Base-by-base conservation (phyloP, 345 rosid species). In the Pugionium cornutum region DNA sequence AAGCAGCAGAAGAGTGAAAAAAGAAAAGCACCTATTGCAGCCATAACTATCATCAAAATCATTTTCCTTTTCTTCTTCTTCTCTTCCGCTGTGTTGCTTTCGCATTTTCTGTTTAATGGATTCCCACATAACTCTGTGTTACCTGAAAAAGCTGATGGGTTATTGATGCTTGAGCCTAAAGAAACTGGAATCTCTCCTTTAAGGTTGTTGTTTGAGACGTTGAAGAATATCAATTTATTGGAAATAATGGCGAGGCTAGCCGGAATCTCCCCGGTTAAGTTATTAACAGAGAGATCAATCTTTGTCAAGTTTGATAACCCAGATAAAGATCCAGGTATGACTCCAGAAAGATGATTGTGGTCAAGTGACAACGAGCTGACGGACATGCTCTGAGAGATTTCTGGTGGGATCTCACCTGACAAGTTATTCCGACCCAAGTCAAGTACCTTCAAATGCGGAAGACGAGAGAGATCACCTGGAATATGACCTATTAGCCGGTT, bases 1-100 rank as follows among this genome's bases (percentile, higher is more conserved):
- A 85, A 86, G 74, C 95, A 89, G 70, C 99, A 94, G 73, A 83
- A 94, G 48, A 90, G 66, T 48, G 90, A 56, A 45, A 94, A 61
- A 26, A 94, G 78, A 27, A 72, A 73, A 7, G 88, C 82, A 39
- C 92, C 95, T 50, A 73, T 28, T 1, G 79, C 89, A 40, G 82
- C 82, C 62, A 81, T 78, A 2, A 66, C 84, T 53, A 86, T 77
- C 79, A 90, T 75, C 53, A 86, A 44, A 69, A 83, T 79, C 78
- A 90, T 57, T 64, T 72, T 83, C 75, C 76, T 79, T 76, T 74
- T 90, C 70, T 81, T 84, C 68, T 78, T 78, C 34, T 61, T 78
- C 78, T 67, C 81, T 26, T 69, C 80, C 5, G 62, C 69, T 8
- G 33, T 29, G 34, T 1, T 27, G 53, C 73, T 58, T 60, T 64